A percentile compares a stretch with the other conserved stretches of the same genome.
Evolutionary conservation across 2,329 filamentous ascomycete species (phyloP).

Genomic region (Dactylella cylindrospora): DNA sequence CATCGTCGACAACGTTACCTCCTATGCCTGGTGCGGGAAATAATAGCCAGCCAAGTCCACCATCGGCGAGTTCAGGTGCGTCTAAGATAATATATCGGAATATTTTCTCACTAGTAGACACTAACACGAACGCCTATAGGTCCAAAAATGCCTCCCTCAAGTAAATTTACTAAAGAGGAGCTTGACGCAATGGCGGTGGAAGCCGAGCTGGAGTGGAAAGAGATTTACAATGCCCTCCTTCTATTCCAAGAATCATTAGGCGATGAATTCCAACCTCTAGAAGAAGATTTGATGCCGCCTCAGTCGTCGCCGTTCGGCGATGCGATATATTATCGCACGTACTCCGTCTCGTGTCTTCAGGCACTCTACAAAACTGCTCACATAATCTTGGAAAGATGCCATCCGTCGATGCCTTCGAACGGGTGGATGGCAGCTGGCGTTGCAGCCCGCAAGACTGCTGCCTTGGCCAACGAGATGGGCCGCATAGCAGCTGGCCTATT

Average conservation of each 20-base stretch:
- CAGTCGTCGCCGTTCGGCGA: conserved; percentile 73
- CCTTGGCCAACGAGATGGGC: conserved; percentile 73
- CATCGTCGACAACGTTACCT: conserved; percentile 6
- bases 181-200: conserved; percentile 66
- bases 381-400: conserved; percentile 77
- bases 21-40: conserved; percentile 9
- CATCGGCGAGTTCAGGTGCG: conserved; percentile 29
- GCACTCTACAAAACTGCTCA: conserved; percentile 81
- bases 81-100: conserved; percentile 1
- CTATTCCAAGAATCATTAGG: conserved; percentile 68
- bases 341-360: conserved; percentile 85
- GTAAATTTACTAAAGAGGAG: conserved; percentile 57
- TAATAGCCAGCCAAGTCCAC: conserved; percentile 9
- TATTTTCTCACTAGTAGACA: background rate
- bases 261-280: conserved; percentile 73
- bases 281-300: conserved; percentile 64
- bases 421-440: conserved; percentile 83
- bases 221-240: conserved; percentile 70
- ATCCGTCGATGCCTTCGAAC: conserved; percentile 87
- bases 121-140: conserved; percentile 12
- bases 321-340: conserved; percentile 78
- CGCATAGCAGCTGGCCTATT: conserved; percentile 74
- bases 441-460: conserved; percentile 69
- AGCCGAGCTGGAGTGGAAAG: conserved; percentile 77
- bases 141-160: conserved; percentile 48